Conservation (phyloP, 345 rosid species). For the Eucalyptus urophylla region DNA sequence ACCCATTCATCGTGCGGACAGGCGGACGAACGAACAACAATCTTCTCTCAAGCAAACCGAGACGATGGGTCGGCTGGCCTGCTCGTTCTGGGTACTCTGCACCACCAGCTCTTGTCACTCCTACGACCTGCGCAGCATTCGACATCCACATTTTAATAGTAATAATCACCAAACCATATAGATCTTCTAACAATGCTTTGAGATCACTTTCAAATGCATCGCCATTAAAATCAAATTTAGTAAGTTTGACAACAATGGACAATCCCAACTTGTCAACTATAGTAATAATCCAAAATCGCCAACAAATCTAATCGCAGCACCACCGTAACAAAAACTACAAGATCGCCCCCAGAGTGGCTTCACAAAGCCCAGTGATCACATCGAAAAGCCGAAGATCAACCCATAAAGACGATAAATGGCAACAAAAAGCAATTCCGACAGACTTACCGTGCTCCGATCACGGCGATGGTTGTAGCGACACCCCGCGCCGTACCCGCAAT, state of each 20-base stretch:
- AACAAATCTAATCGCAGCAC: neutral
- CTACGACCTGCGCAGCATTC: constrained; percentile 32
- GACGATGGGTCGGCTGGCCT: constrained; percentile 37
- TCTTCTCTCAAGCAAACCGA: neutral
- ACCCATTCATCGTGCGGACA: neutral
- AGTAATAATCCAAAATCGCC: neutral
- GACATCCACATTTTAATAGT: neutral
- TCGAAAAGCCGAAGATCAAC: neutral
- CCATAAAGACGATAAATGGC: neutral
- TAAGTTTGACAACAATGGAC: neutral
- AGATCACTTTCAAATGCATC: neutral
- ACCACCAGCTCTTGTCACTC: constrained; percentile 36
- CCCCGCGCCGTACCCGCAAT: constrained; percentile 65
- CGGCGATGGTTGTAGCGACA: constrained; percentile 97
- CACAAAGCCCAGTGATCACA: constrained; percentile 8
- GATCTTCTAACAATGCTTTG: neutral
- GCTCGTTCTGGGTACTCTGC: constrained; percentile 62
- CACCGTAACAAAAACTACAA: neutral
- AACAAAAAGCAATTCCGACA: neutral
- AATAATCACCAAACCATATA: neutral
- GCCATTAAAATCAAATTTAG: neutral
- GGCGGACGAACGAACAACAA: neutral
- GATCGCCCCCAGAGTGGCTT: neutral
- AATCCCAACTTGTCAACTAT: neutral
- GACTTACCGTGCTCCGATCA: constrained; percentile 55